Conservation (phyloP, 1,284 basidiomycete species). For the Hymenochaete sp. region DNA sequence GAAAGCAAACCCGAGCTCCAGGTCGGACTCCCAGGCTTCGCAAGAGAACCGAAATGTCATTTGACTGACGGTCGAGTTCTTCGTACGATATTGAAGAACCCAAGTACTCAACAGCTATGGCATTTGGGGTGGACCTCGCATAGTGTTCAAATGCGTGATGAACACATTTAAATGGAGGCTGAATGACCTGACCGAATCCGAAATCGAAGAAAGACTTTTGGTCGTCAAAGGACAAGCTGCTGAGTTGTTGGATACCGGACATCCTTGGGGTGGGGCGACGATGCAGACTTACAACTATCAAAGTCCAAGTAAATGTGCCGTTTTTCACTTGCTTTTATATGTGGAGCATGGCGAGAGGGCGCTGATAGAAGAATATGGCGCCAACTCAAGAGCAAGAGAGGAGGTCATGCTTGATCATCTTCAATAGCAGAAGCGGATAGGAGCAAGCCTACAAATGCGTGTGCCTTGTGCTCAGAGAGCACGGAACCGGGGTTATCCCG, state of each 20-base stretch:
- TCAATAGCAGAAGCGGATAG: too few relatives aligned
- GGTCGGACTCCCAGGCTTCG: slow-evolving; percentile 36
- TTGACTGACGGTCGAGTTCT: slow-evolving; percentile 41
- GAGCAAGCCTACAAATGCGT: too few relatives aligned
- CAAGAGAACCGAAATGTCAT: slow-evolving; percentile 39
- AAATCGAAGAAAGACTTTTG: slow-evolving; percentile 37
- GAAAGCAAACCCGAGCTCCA: slow-evolving; percentile 42
- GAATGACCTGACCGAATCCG: slow-evolving; percentile 33
- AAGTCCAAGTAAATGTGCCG: too few relatives aligned
- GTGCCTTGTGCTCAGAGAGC: too few relatives aligned
- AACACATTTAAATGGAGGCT: slow-evolving; percentile 38
- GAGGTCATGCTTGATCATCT: too few relatives aligned
- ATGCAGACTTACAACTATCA: too few relatives aligned
- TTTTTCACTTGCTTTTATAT: too few relatives aligned
- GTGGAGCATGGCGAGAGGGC: too few relatives aligned
- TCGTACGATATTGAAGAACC: slow-evolving; percentile 38
- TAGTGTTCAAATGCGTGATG: slow-evolving; percentile 50
- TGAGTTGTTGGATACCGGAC: slow-evolving; percentile 18
- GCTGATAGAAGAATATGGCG: too few relatives aligned
- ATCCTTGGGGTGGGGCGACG: not conserved
- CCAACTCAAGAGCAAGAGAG: too few relatives aligned
- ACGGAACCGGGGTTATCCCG: too few relatives aligned
- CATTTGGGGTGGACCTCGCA: slow-evolving; percentile 32
- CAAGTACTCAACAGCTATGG: slow-evolving; percentile 44
- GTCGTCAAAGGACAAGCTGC: slow-evolving; percentile 31